Conservation (phyloP, 164 flowering plant genomes). For the Taxillus chinensis region DNA sequence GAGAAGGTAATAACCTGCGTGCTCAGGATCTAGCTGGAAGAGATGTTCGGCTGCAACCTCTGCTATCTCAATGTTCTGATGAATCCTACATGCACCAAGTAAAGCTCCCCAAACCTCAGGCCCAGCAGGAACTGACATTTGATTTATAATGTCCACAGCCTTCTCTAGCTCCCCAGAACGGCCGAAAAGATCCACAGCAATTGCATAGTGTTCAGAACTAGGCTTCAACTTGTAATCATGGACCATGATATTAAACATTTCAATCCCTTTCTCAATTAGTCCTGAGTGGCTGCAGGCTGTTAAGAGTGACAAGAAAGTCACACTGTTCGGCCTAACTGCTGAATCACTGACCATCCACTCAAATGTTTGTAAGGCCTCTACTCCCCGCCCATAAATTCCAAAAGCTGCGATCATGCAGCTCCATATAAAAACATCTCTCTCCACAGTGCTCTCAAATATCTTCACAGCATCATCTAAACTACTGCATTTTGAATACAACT, state of each 20-base stretch:
- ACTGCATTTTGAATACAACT: conserved; percentile 53
- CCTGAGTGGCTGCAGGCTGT: conserved; percentile 58
- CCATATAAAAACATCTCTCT: conserved; percentile 46
- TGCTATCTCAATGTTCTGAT: conserved; percentile 30
- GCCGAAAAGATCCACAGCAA: conserved; percentile 52
- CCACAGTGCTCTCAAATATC: conserved; percentile 20
- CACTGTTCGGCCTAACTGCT: conserved; percentile 29
- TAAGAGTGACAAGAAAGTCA: conserved; percentile 43
- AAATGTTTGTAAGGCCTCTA: conserved; percentile 34
- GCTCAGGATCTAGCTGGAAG: conserved; percentile 26
- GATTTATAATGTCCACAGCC: conserved; percentile 32
- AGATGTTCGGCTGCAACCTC: conserved; percentile 37
- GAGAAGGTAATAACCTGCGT: conserved; percentile 39
- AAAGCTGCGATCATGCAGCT: conserved; percentile 47
- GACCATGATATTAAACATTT: conserved; percentile 34
- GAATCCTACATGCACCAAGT: conserved; percentile 47
- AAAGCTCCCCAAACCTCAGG: conserved; percentile 53
- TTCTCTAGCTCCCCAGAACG: conserved; percentile 35
- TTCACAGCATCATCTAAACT: conserved; percentile 28
- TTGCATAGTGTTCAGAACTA: conserved; percentile 34
- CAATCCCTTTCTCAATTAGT: conserved; percentile 35
- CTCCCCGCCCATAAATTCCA: conserved; percentile 44
- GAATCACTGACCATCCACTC: conserved; percentile 25
- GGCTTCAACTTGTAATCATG: conserved; percentile 22
- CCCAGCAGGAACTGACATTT: conserved; percentile 24